Evolutionary conservation across 352 stramenopile species (phyloP), one percentile per base, ranked within the genome.

Genomic region (Pythium aphanidermatum): DNA sequence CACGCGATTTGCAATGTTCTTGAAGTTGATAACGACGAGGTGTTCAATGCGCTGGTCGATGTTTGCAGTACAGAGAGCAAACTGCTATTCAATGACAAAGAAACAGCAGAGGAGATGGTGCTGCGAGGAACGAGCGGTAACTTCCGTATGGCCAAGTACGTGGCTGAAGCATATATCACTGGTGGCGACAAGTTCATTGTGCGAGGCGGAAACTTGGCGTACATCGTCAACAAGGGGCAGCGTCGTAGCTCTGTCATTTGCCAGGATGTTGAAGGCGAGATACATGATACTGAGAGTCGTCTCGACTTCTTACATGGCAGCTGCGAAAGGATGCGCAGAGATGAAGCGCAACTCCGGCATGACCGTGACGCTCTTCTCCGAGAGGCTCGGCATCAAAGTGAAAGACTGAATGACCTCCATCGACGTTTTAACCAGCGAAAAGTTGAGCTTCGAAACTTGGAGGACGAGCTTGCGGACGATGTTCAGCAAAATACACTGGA

Each of bases 31-130:
- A 49, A 91, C 25, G 64, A 84, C 35, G 72, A 93, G 25, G 81
- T 91, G 4, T 93, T 88, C 41, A 93, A 93, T 39, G 76, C 76
- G 31, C 51, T 93, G 3, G 51, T 93, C 6, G 81, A 93, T 46
- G 68, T 87, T 5, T 85, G 78, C 50, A 83, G 63, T 39, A 87
- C 71, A 1, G 81, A 93, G 42, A 77, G 66, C 53, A 89, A 91
- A 37, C 38, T 87, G 20, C 52, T 90, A 4, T 90, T 81, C 47
- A 64, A 87, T 23, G 51, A 82, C 32, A 67, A 72, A n/a, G 58
- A 79, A 32, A 46, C 34, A 5, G 80, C 74, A 4, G 80, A 92
- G 45, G 28, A 62, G 16, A 60, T 53, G 4, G 72, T 86, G 26
- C 41, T 92, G 28, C 64, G 64, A 5, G 74, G 77, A 7, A 56